These are phyloP conservation scores for Hanseniaspora guilliermondii DNA, from an alignment of 805 yeast species.

Conservation along the genomic window DNA sequence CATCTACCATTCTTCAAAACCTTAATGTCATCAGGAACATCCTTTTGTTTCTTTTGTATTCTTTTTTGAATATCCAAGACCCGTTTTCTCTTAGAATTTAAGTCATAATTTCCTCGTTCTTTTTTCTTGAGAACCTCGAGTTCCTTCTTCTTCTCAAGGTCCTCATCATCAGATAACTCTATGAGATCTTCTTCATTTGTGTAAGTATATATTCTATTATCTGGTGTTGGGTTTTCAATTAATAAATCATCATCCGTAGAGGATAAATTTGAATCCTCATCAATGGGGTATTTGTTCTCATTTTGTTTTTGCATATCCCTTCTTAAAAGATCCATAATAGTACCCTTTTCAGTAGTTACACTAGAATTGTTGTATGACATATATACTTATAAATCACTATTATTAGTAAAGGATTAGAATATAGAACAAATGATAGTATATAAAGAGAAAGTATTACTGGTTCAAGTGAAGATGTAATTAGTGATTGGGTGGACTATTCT, in stretches of 20 bases:
- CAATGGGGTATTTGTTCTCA: background rate
- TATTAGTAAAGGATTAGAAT: too few species aligned
- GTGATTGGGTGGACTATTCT: too few species aligned
- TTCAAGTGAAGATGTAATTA: too few species aligned
- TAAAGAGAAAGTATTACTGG: too few species aligned
- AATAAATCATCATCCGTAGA: background rate
- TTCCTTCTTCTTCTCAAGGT: background rate
- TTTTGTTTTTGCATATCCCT: constrained; percentile 5
- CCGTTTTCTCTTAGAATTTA: background rate
- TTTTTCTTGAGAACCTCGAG: background rate
- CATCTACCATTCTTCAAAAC: constrained; percentile 4
- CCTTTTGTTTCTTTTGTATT: background rate
- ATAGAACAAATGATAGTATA: too few species aligned
- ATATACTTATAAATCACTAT: too few species aligned
- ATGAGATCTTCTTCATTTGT: background rate
- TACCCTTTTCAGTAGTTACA: background rate
- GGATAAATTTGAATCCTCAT: background rate
- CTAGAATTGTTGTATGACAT: background rate
- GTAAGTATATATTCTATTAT: background rate
- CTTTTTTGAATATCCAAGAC: background rate
- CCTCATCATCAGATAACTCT: background rate
- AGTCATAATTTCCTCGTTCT: background rate
- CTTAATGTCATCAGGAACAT: background rate
- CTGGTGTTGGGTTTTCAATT: background rate
- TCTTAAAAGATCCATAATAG: background rate